Evolutionary conservation across 805 yeast genomes (phyloP).

Genomic region (Suhomyces sp.): DNA sequence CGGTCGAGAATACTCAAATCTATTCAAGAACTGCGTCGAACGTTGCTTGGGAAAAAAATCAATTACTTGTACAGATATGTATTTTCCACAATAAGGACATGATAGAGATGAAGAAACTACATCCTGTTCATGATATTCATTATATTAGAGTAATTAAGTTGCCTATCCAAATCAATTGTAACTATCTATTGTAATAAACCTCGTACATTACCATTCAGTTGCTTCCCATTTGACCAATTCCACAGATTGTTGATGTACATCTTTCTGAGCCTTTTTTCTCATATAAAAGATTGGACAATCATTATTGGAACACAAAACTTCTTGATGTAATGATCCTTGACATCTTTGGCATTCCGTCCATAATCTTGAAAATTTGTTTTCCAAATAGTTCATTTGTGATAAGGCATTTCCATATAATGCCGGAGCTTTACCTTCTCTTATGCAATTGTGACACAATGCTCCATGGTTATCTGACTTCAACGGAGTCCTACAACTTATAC

Average conservation of each 20-base stretch:
- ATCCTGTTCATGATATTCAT: too few relatives aligned
- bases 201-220: conserved; percentile 45
- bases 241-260: conserved; percentile 52
- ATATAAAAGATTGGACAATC: conserved; percentile 98
- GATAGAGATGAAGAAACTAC: too few relatives aligned
- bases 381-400: conserved; percentile 75
- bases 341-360: conserved; percentile 99
- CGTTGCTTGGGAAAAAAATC: conserved; percentile 52
- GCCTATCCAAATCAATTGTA: too few relatives aligned
- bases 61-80: conserved; percentile 53
- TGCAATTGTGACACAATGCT: conserved; percentile 80
- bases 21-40: conserved; percentile 53
- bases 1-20: conserved; percentile 54
- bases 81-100: conserved; percentile 18
- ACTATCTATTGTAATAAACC: too few relatives aligned
- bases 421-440: conserved; percentile 57
- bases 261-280: conserved; percentile 86
- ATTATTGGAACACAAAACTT: conserved; percentile 89
- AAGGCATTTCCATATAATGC: conserved; percentile 79
- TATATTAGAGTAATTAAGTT: too few relatives aligned
- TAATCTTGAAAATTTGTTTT: conserved; percentile 76
- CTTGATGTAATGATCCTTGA: conserved; percentile 94
- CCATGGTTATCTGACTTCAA: conserved; percentile 59
- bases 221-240: conserved; percentile 69
- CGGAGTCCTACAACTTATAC: conserved; percentile 87